phyloP scores from a whole-genome alignment of 441 rosid genomes.

The Brassica hybrid region DNA sequence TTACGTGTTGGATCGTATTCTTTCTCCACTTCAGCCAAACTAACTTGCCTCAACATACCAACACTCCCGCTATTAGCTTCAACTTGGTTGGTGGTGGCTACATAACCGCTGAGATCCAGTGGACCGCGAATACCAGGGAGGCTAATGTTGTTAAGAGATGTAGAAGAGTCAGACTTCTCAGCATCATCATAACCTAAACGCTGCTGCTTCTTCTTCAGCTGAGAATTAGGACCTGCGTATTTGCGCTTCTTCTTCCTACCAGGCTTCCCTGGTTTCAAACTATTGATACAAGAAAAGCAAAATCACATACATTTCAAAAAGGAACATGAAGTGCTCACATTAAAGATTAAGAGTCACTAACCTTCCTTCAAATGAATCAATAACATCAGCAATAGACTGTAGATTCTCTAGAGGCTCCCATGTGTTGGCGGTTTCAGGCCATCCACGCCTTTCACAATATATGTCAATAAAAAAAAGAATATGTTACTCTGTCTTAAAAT shows the following conservation, averaged over 20 bases:
- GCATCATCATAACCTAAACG: conserved; percentile 46
- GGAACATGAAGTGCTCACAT: background rate
- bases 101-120: conserved; percentile 41
- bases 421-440: conserved; percentile 96
- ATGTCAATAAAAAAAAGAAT: too few species aligned
- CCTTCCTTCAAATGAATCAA: conserved; percentile 96
- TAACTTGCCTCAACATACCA: conserved; percentile 44
- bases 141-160: conserved; percentile 46
- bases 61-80: conserved; percentile 52
- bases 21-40: conserved; percentile 22
- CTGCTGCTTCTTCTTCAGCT: conserved; percentile 76
- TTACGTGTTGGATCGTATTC: conserved; percentile 93
- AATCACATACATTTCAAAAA: background rate
- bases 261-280: conserved; percentile 76
- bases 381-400: conserved; percentile 86
- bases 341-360: conserved; percentile 24
- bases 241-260: conserved; percentile 88
- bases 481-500: background rate
- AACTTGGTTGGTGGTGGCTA: conserved; percentile 40
- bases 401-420: conserved; percentile 99
- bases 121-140: conserved; percentile 44
- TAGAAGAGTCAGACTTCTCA: conserved; percentile 51
- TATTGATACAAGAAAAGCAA: conserved; percentile 44
- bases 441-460: conserved; percentile 78
- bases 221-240: conserved; percentile 58